phyloP scores from a whole-genome alignment of 805 yeast genomes.

The Debaryomyces prosopidis region DNA sequence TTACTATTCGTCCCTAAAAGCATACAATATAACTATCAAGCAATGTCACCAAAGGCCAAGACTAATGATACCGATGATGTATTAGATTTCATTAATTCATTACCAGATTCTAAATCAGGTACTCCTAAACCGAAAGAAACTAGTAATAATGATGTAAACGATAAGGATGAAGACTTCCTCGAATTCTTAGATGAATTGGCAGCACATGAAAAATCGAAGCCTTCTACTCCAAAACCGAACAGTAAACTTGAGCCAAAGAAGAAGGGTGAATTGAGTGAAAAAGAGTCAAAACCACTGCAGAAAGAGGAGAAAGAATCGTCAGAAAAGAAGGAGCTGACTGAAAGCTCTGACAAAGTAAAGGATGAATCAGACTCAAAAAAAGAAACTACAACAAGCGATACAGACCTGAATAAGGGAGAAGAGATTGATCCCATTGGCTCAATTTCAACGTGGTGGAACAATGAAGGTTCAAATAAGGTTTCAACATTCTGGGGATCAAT shows the following conservation, averaged over 20 bases:
- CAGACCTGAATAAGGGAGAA: slow-evolving; percentile 6
- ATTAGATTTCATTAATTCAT: slow-evolving; percentile 73
- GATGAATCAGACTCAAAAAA: slow-evolving; percentile 15
- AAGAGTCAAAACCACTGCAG: background rate
- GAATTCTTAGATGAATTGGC: slow-evolving; percentile 70
- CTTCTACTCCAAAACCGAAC: slow-evolving; percentile 14
- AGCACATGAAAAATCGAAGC: slow-evolving; percentile 49
- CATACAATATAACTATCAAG: background rate
- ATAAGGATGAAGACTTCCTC: slow-evolving; percentile 53
- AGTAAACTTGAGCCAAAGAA: slow-evolving; percentile 37
- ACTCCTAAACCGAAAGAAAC: slow-evolving; percentile 30
- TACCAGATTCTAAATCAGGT: slow-evolving; percentile 58
- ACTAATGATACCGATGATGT: slow-evolving; percentile 69
- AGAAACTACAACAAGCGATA: slow-evolving; percentile 7
- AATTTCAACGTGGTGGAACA: slow-evolving; percentile 73
- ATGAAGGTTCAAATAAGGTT: slow-evolving; percentile 65
- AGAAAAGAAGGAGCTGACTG: slow-evolving; percentile 1
- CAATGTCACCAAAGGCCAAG: slow-evolving; percentile 19
- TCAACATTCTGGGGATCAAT: slow-evolving; percentile 71
- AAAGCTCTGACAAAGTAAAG: slow-evolving; percentile 5
- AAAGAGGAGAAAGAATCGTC: slow-evolving; percentile 3
- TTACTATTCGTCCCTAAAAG: background rate
- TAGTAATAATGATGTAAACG: slow-evolving; percentile 20
- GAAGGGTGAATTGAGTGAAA: slow-evolving; percentile 7
- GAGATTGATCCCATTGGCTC: slow-evolving; percentile 63